A percentile compares a stretch with the other conserved stretches of the same genome.
These are phyloP conservation scores for Gigaspora rosea DNA, from an alignment of 192 early-diverging fungal species.

Conservation along the genomic window DNA sequence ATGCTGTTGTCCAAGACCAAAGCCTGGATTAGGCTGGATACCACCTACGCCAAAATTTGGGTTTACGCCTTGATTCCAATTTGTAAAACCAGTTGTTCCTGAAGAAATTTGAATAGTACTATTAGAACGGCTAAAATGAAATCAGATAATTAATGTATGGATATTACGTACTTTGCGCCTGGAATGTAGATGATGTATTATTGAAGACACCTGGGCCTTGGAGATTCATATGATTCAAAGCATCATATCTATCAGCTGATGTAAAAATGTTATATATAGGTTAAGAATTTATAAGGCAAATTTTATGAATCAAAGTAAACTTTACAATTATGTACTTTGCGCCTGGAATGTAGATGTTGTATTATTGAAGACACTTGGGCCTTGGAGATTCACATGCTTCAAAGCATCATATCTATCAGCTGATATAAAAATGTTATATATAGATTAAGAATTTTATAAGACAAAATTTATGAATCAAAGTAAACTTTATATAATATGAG, in stretches of 20 bases:
- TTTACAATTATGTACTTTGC: neutral
- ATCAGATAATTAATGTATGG: too few relatives aligned
- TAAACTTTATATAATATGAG: neutral
- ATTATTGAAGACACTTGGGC: conserved; percentile 16
- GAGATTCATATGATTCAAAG: conserved; percentile 13
- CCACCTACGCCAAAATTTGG: neutral
- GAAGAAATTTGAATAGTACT: neutral
- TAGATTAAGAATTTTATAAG: neutral
- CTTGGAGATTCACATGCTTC: conserved; percentile 9
- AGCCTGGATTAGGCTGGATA: neutral
- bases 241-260: conserved; percentile 14
- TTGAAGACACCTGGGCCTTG: conserved; percentile 14
- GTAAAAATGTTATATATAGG: neutral
- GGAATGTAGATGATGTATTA: neutral
- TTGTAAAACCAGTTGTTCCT: neutral
- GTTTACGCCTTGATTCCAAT: neutral
- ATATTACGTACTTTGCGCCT: neutral
- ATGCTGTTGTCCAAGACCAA: neutral
- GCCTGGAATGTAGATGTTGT: neutral
- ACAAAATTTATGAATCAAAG: too few relatives aligned
- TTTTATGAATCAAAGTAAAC: neutral
- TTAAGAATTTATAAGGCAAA: neutral
- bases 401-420: conserved; percentile 20
- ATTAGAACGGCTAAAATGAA: too few relatives aligned
- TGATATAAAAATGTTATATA: neutral